Base-by-base conservation (phyloP, 106 monocot species). In the Acanthochlamys bracteata region DNA sequence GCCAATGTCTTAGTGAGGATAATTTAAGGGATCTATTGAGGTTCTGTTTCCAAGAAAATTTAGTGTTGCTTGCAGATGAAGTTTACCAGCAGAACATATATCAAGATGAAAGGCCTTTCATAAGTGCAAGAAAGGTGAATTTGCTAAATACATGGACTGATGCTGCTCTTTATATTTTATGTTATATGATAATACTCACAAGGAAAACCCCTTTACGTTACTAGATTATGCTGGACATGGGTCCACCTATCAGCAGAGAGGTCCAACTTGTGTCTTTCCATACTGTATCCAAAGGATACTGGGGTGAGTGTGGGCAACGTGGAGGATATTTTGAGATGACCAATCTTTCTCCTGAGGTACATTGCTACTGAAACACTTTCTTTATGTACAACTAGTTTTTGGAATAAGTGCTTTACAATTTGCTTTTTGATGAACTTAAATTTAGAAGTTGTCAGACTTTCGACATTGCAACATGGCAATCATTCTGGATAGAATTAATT, bases 291-390 rank as follows among this genome's bases (percentile, higher is more conserved):
- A 99, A 99, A 79, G 98, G 98, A 63, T 92, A 89, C 24, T 99
- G 88, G 91, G 98, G 98, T 40, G 96, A 98, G 76, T 98, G 96
- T 70, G 96, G 96, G 25, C 96, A 98, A 66, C 96, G 98, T 83
- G 98, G 98, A 60, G 92, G 85, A 46, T 99, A 89, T 59, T 99
- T 99, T 69, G 98, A 99, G 74, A 99, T 99, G 98, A 99, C 86
- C 52, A 99, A 99, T 66, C 72, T 92, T 75, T 74, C 92, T 62
- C 81, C 85, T 59, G 59, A 89, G 83, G 98, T 98, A 75, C 65
- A 16, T 9, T 23, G 22, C 3, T 41, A 14, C 49, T 49, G 17
- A 4, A 33, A 33, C n/a, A n/a, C n/a, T 33, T 6, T 33, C 6
- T 6, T 33, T 33, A 3, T 33, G 6, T 33, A 33, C 33, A 33